These are phyloP conservation scores for Nemania sp. DNA, from an alignment of 2,329 filamentous ascomycete species.

Conservation along the genomic window DNA sequence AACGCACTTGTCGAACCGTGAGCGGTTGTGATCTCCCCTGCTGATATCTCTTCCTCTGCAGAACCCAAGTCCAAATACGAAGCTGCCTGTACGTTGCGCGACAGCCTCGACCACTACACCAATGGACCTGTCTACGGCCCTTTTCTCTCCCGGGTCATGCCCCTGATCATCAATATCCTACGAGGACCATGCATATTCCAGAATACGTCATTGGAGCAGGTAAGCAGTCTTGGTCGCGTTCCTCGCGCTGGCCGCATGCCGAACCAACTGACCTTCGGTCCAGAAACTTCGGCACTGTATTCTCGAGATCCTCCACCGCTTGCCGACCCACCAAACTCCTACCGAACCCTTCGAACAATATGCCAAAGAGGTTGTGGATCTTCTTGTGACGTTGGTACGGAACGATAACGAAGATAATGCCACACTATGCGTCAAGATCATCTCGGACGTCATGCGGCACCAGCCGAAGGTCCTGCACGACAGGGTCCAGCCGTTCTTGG, in stretches of 20 bases:
- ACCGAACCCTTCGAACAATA: slow-evolving; percentile 85
- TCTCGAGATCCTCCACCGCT: slow-evolving; percentile 89
- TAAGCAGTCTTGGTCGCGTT: slow-evolving; percentile 45
- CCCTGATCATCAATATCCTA: slow-evolving; percentile 84
- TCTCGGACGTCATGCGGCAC: slow-evolving; percentile 94
- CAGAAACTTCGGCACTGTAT: slow-evolving; percentile 90
- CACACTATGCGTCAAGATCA: slow-evolving; percentile 96
- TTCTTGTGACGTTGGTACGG: slow-evolving; percentile 85
- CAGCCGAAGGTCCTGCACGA: slow-evolving; percentile 78
- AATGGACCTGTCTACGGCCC: slow-evolving; percentile 74
- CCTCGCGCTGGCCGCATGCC: not conserved
- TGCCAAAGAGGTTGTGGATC: slow-evolving; percentile 84
- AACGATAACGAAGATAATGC: slow-evolving; percentile 98
- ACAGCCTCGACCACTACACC: slow-evolving; percentile 88
- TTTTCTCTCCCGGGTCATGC: slow-evolving; percentile 87
- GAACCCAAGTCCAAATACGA: slow-evolving; percentile 82
- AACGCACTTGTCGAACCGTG: not conserved
- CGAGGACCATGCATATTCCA: slow-evolving; percentile 88
- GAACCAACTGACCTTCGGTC: slow-evolving; percentile 30
- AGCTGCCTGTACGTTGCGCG: slow-evolving; percentile 83
- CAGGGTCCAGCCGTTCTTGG: slow-evolving; percentile 87
- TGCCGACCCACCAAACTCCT: slow-evolving; percentile 72
- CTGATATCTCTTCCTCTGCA: slow-evolving; percentile 44
- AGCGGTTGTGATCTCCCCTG: not conserved
- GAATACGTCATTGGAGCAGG: slow-evolving; percentile 87